Evolutionary conservation across 208 protist species (phyloP).

Genomic region (Leishmania guyanensis): DNA sequence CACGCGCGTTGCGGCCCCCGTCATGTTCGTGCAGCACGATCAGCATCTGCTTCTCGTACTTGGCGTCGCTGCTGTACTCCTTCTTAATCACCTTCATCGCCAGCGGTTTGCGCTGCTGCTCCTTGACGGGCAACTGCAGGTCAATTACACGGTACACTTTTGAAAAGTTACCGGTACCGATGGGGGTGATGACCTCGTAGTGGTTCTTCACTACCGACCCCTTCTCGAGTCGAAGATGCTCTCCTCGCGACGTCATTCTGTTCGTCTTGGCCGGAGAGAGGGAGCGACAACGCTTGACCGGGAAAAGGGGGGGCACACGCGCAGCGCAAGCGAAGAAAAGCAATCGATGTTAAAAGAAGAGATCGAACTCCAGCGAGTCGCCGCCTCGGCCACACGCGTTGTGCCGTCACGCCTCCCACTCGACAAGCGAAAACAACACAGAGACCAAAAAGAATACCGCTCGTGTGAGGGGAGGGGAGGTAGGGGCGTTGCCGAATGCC

Average conservation of each 20-base stretch:
- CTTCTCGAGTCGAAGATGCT: constrained; percentile 57
- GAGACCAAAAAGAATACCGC: background rate
- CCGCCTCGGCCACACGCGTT: background rate
- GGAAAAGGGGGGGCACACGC: background rate
- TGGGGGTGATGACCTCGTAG: constrained; percentile 66
- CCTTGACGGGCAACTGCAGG: constrained; percentile 7
- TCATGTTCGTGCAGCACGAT: constrained; percentile 58
- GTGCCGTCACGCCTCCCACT: background rate
- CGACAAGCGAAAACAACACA: background rate
- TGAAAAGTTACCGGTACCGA: constrained; percentile 86
- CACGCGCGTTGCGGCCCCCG: constrained; percentile 22
- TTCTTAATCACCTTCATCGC: constrained; percentile 86
- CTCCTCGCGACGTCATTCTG: constrained; percentile 41
- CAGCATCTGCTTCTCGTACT: constrained; percentile 84
- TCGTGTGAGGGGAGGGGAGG: background rate
- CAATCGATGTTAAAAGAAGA: background rate
- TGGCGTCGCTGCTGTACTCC: constrained; percentile 79
- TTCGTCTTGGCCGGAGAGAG: background rate
- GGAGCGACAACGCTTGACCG: background rate
- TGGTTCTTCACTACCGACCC: constrained; percentile 58
- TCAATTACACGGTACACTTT: constrained; percentile 79
- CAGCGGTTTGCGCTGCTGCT: constrained; percentile 32
- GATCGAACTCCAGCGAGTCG: no score
- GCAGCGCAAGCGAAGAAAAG: background rate
- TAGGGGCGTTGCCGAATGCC: background rate